Evolutionary conservation across 257 asterid species (phyloP), one percentile per base, ranked within the genome.

Genomic region (Verbascum thapsus): DNA sequence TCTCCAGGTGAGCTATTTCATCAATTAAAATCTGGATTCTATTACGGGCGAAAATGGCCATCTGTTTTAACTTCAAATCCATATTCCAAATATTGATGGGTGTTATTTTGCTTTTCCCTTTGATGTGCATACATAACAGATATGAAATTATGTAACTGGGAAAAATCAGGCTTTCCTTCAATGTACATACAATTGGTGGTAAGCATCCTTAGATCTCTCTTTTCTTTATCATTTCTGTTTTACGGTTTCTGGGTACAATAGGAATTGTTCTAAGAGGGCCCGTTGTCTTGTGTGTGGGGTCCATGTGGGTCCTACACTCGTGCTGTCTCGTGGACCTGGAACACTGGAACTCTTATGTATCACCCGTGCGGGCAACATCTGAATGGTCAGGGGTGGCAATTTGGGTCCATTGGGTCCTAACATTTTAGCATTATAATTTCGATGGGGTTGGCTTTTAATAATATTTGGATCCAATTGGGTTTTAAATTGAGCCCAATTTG

Each of bases 1-100:
- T 64, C 18, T n/a, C 47, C 53, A 4, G 72, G 84, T 78, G 18
- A 53, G 79, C 58, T n/a, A 38, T 62, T 53, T 30, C 48, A 8
- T 42, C 10, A 17, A 60, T 15, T 44, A 45, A 10, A 23, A 32
- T 56, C 50, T 60, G 17, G 37, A 38, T 35, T 23, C 32, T 37
- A 22, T 1, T 10, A 40, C 54, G 7, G 22, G 34, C 51, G 18
- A 54, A 26, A 44, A 30, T 1, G 30, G 6, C 23, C 20, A 0
- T 48, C 19, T 12, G 16, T 43, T 54, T 18, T 18, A 0, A 43
- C 26, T 10, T 42, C 26, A 18, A 10, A 40, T 61, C 10, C 15
- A 22, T 40, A 23, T 23, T 65, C 55, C 12, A 4, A 7, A 10
- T 62, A 6, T 35, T 26, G 6, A 12, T 32, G 63, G 6, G 8